phyloP scores from a whole-genome alignment of 164 flowering plant species.

The Berberis vulgaris region DNA sequence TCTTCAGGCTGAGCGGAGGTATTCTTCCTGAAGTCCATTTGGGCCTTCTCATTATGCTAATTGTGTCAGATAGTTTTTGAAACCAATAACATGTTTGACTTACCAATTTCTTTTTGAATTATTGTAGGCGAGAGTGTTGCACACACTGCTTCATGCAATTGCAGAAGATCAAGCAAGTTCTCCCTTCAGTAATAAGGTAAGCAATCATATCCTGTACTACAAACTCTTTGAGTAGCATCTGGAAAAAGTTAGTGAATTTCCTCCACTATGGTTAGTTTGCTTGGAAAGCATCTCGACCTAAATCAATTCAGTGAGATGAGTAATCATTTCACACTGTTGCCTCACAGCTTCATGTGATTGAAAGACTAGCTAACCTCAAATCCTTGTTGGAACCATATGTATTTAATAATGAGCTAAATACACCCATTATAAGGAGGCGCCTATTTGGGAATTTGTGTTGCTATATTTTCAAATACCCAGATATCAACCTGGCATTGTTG shows the following conservation, averaged over 20 bases:
- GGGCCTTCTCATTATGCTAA: background rate
- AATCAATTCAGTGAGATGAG: no score
- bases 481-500: no score
- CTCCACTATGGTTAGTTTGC: no score
- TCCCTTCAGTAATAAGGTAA: slow-evolving; percentile 66
- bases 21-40: background rate
- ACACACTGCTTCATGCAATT: slow-evolving; percentile 55
- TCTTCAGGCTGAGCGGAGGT: slow-evolving; percentile 91
- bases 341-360: no score
- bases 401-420: no score
- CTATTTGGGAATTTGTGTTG: no score
- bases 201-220: background rate
- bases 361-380: no score
- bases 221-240: background rate
- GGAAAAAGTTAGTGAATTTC: background rate
- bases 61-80: background rate
- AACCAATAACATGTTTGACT: background rate
- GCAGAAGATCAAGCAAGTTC: slow-evolving; percentile 54
- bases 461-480: no score
- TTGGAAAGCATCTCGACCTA: no score
- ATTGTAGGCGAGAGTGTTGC: slow-evolving; percentile 61
- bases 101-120: slow-evolving; percentile 7
- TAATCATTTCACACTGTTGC: no score
- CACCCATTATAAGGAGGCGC: no score
- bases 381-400: no score